Evolutionary conservation across 208 protist genomes (phyloP).

Genomic region (Leptomonas pyrrhocoris): DNA sequence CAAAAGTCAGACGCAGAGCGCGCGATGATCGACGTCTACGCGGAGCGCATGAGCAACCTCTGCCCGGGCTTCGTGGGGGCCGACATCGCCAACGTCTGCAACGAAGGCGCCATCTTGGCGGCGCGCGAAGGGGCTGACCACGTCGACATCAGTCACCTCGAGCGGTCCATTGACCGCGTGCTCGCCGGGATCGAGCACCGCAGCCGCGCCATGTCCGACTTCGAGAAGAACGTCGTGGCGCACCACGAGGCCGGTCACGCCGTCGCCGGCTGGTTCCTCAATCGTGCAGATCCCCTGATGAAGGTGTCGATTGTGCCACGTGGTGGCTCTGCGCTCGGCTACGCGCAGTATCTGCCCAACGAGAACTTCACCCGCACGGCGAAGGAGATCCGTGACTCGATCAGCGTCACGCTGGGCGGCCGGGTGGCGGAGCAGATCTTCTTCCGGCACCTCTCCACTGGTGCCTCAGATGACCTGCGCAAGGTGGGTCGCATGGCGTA

Average conservation of each 20-base stretch:
- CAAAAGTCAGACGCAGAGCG: constrained; percentile 60
- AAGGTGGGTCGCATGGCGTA: constrained; percentile 94
- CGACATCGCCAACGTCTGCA: constrained; percentile 98
- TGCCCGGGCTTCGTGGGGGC: constrained; percentile 92
- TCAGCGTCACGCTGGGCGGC: constrained; percentile 95
- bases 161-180: constrained; percentile 95
- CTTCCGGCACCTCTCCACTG: constrained; percentile 94
- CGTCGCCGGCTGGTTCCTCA: constrained; percentile 97
- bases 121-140: constrained; percentile 64
- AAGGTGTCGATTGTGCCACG: constrained; percentile 98
- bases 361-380: constrained; percentile 92
- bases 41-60: constrained; percentile 73
- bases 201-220: constrained; percentile 74
- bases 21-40: constrained; percentile 69
- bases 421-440: constrained; percentile 93
- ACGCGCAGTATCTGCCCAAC: constrained; percentile 97
- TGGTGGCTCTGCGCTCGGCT: constrained; percentile 94
- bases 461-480: constrained; percentile 95
- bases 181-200: constrained; percentile 96
- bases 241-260: constrained; percentile 99
- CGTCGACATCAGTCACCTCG: constrained; percentile 90
- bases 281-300: constrained; percentile 96
- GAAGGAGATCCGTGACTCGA: constrained; percentile 93
- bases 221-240: constrained; percentile 95
- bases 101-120: constrained; percentile 93